These are phyloP conservation scores for Myriosclerotinia scirpicola DNA, from an alignment of 2,329 filamentous ascomycete species.

Conservation along the genomic window DNA sequence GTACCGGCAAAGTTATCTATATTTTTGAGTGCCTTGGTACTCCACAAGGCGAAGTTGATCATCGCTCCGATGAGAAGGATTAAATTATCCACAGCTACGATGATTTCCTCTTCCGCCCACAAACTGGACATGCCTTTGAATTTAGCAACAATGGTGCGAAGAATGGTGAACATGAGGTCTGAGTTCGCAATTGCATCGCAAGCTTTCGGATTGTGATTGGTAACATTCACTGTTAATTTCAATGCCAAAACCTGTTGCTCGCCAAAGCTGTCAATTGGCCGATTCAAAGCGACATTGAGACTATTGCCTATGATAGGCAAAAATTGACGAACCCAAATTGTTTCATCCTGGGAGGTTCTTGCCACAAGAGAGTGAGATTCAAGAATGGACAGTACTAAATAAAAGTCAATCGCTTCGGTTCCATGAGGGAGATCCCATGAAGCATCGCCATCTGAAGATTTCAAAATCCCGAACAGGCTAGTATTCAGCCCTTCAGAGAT, in stretches of 20 bases:
- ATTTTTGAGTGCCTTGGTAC: conserved; percentile 57
- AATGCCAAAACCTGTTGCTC: conserved; percentile 44
- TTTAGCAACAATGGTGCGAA: conserved; percentile 51
- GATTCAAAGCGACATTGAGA: conserved; percentile 44
- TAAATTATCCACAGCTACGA: conserved; percentile 63
- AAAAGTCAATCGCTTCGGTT: conserved; percentile 42
- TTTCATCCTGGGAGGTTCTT: conserved; percentile 46
- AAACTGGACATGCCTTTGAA: conserved; percentile 51
- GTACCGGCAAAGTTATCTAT: conserved; percentile 45
- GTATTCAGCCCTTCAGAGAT: conserved; percentile 51
- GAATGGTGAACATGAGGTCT: conserved; percentile 52
- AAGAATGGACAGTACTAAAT: conserved; percentile 51
- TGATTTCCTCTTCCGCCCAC: conserved; percentile 51
- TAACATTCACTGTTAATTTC: conserved; percentile 78
- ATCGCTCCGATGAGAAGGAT: conserved; percentile 77
- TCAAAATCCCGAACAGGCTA: conserved; percentile 50
- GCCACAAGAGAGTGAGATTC: conserved; percentile 54
- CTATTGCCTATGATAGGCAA: conserved; percentile 54
- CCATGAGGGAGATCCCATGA: conserved; percentile 35
- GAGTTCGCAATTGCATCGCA: conserved; percentile 68
- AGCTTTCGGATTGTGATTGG: conserved; percentile 73
- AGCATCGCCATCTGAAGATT: conserved; percentile 30
- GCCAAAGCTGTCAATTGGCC: conserved; percentile 43
- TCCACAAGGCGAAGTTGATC: conserved; percentile 86
- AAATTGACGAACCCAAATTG: conserved; percentile 51